Evolutionary conservation across 768 basidiomycete species (phyloP).

Genomic region (Peribolospora kevripleyi): DNA sequence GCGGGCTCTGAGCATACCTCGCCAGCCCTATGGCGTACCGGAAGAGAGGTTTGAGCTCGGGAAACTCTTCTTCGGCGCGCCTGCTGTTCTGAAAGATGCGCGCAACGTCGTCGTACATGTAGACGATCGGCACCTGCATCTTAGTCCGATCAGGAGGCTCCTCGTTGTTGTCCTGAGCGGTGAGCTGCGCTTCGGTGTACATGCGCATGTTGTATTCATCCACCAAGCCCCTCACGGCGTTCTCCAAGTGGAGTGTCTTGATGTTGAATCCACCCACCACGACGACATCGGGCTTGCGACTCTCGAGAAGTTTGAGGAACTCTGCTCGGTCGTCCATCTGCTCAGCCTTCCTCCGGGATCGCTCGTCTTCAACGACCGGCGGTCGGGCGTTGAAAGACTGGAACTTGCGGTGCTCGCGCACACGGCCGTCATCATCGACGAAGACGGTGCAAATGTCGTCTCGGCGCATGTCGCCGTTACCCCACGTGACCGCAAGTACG

Average conservation of each 20-base stretch:
- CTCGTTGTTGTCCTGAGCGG: constrained; percentile 3
- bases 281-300: constrained; percentile 65
- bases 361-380: constrained; percentile 15
- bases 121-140: constrained; percentile 24
- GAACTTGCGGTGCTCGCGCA: constrained; percentile 70
- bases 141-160: constrained; percentile 10
- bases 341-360: background rate
- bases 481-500: constrained; percentile 80
- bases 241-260: constrained; percentile 29
- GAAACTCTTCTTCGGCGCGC: constrained; percentile 62
- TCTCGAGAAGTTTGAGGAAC: constrained; percentile 56
- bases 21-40: constrained; percentile 88
- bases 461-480: constrained; percentile 76
- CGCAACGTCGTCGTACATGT: constrained; percentile 72
- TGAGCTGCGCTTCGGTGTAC: no score
- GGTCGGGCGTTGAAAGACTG: constrained; percentile 49
- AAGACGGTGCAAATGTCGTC: constrained; percentile 68
- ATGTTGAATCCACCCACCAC: constrained; percentile 72
- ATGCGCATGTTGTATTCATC: constrained; percentile 11
- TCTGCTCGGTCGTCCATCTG: constrained; percentile 20
- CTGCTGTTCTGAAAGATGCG: constrained; percentile 78
- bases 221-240: background rate
- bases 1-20: constrained; percentile 72
- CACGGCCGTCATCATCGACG: constrained; percentile 63
- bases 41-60: constrained; percentile 44